phyloP scores from a whole-genome alignment of 2,329 filamentous ascomycete genomes.

The Calonectria naviculata region DNA sequence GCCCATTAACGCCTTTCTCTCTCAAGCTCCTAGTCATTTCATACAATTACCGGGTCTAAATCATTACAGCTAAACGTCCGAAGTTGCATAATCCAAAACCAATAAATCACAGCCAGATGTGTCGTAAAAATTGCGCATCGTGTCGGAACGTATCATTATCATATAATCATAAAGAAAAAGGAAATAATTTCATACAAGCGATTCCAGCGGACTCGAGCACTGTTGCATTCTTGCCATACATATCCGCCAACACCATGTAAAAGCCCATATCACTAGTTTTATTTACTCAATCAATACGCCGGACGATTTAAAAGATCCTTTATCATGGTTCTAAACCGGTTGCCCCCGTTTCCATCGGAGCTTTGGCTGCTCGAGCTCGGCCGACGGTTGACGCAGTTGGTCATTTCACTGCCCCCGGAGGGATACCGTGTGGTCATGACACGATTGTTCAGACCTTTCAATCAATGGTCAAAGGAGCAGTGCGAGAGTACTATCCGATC shows the following conservation, averaged over 20 bases:
- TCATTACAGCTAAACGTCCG: not conserved
- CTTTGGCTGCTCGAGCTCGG: conserved; percentile 16
- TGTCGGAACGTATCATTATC: not conserved
- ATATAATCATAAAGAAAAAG: not conserved
- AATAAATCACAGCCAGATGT: not conserved
- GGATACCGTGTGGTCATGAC: conserved; percentile 20
- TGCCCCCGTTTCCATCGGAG: not conserved
- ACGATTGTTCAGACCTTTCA: conserved; percentile 1
- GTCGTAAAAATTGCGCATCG: not conserved
- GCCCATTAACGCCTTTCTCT: not conserved
- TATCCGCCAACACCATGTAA: not conserved
- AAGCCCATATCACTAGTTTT: not conserved
- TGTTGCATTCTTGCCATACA: not conserved
- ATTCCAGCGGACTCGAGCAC: not conserved
- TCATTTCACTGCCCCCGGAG: conserved; percentile 9
- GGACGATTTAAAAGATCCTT: conserved; percentile 2
- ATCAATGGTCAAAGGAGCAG: not conserved
- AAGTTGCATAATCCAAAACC: not conserved
- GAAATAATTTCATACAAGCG: not conserved
- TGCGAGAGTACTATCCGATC: not conserved
- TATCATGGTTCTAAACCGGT: conserved; percentile 10
- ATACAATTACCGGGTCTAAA: not conserved
- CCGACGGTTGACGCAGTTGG: conserved; percentile 18
- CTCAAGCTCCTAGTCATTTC: not conserved
- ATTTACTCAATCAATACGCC: not conserved